Percentiles rank a stretch among this genome's conserved stretches.
Evolutionary conservation across 441 rosid genomes (phyloP).

Genomic region (Euphorbia corollata): DNA sequence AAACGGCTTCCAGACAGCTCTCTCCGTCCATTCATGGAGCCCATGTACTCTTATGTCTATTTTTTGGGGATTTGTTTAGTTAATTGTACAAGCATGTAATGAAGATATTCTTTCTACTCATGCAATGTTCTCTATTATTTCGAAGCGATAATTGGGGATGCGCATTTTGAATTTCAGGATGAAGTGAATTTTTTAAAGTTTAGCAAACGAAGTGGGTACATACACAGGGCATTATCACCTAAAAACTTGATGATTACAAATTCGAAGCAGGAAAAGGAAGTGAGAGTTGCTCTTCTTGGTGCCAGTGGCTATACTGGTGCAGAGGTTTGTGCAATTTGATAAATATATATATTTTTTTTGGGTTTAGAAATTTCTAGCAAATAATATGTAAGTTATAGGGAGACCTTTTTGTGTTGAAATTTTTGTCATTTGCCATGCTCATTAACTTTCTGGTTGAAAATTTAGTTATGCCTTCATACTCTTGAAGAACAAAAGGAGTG

Average conservation of each 20-base stretch:
- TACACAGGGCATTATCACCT: constrained; percentile 29
- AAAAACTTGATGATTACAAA: constrained; percentile 33
- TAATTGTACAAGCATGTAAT: background rate
- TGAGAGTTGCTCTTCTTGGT: constrained; percentile 74
- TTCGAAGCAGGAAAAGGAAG: constrained; percentile 37
- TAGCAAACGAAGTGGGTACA: constrained; percentile 27
- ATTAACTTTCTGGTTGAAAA: background rate
- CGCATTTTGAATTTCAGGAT: constrained; percentile 28
- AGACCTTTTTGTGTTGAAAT: background rate
- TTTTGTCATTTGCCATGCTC: background rate
- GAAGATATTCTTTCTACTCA: too few species aligned
- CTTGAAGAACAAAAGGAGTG: background rate
- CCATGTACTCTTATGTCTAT: constrained; percentile 24
- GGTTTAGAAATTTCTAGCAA: background rate
- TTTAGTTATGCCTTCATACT: background rate
- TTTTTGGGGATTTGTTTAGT: background rate
- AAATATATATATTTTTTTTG: background rate
- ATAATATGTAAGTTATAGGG: background rate
- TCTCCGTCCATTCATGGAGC: constrained; percentile 19
- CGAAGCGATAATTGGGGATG: background rate
- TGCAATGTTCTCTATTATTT: background rate
- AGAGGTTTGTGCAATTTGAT: constrained; percentile 45
- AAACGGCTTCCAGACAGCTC: constrained; percentile 10
- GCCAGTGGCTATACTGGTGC: constrained; percentile 98
- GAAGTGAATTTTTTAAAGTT: constrained; percentile 28